Conservation (phyloP, 192 early-diverging fungal genomes). For the Coemansia interrupta region DNA sequence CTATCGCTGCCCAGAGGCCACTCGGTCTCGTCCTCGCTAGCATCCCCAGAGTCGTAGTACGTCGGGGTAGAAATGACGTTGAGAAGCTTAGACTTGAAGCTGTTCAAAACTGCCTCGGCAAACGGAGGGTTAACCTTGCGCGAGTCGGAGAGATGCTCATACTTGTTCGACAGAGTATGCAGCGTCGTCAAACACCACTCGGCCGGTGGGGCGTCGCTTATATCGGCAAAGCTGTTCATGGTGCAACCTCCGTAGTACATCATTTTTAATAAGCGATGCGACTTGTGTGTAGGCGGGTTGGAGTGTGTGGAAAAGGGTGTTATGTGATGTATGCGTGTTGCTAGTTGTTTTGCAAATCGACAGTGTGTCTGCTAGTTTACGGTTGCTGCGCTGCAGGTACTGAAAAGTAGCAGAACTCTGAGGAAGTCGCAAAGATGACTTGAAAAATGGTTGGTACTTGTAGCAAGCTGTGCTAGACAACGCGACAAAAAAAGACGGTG, state of each 20-base stretch:
- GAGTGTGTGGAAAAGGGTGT: neutral
- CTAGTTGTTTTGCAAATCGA: neutral
- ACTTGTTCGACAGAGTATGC: conserved; percentile 46
- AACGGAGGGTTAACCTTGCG: conserved; percentile 52
- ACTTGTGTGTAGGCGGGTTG: neutral
- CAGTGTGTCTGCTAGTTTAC: neutral
- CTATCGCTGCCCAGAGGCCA: conserved; percentile 28
- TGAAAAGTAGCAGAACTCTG: neutral
- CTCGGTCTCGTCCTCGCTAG: conserved; percentile 42
- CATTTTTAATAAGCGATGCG: neutral
- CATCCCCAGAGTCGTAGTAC: conserved; percentile 38
- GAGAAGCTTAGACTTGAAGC: conserved; percentile 54
- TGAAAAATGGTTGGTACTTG: neutral
- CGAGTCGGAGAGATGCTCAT: conserved; percentile 48
- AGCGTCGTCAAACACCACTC: conserved; percentile 52
- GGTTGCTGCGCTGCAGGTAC: conserved; percentile 10
- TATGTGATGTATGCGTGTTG: neutral
- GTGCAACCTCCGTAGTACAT: conserved; percentile 24
- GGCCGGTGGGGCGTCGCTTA: conserved; percentile 43
- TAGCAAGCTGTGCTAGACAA: conserved; percentile 7
- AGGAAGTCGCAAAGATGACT: neutral
- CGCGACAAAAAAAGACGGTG: conserved; percentile 2
- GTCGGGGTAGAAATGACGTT: conserved; percentile 33
- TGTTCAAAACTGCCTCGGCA: conserved; percentile 54
- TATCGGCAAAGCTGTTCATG: conserved; percentile 10